Conservation (phyloP, 352 stramenopile species). For the Elongisporangium anandrum region DNA sequence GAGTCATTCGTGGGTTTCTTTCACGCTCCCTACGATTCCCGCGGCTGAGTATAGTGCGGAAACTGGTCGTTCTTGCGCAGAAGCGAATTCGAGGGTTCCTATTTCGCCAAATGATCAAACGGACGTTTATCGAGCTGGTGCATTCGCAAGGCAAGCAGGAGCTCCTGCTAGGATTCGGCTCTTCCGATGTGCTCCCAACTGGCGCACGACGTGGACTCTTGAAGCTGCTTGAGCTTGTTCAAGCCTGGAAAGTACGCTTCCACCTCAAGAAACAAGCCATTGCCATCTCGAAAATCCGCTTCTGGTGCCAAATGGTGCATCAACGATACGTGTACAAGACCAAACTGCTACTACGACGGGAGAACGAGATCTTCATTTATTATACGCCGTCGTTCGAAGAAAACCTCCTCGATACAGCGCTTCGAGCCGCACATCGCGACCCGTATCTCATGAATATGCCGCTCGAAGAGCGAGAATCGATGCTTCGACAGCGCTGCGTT, state of each 20-base stretch:
- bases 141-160: slow-evolving; percentile 34
- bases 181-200: slow-evolving; percentile 22
- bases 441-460: slow-evolving; percentile 61
- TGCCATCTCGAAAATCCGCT: slow-evolving; percentile 71
- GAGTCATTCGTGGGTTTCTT: slow-evolving; percentile 42
- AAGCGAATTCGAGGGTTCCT: slow-evolving; percentile 58
- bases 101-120: slow-evolving; percentile 36
- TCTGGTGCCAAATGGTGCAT: slow-evolving; percentile 75
- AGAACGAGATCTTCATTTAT: slow-evolving; percentile 75
- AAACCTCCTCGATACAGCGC: slow-evolving; percentile 50
- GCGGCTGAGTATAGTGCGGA: slow-evolving; percentile 35
- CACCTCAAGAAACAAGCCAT: slow-evolving; percentile 55
- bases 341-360: slow-evolving; percentile 39
- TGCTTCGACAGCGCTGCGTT: slow-evolving; percentile 43
- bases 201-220: slow-evolving; percentile 38
- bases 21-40: slow-evolving; percentile 36
- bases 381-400: slow-evolving; percentile 53
- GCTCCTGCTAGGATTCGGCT: slow-evolving; percentile 30
- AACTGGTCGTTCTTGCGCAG: slow-evolving; percentile 49
- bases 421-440: slow-evolving; percentile 45
- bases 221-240: slow-evolving; percentile 44
- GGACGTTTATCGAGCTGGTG: slow-evolving; percentile 49
- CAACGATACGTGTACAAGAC: slow-evolving; percentile 55
- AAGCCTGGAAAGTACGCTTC: slow-evolving; percentile 48
- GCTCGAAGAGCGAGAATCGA: slow-evolving; percentile 28